Evolutionary conservation across 371 early-diverging fungal species (phyloP).

Genomic region (Rhizopus stolonifer): DNA sequence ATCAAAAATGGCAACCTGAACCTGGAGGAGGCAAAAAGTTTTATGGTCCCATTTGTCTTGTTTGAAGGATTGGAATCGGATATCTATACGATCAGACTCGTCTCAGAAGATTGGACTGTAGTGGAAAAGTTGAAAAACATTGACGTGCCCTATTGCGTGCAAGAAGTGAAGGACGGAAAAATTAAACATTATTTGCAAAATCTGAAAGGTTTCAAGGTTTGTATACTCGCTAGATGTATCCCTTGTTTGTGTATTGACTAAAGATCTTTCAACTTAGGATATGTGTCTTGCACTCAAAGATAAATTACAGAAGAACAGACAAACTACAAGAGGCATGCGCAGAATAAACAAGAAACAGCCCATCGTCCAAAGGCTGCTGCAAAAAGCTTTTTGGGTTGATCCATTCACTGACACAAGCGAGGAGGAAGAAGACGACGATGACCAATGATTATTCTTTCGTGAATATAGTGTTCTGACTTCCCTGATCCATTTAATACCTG

Average conservation of each 20-base stretch:
- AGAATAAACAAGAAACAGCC: constrained; percentile 15
- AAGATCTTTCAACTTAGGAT: constrained; percentile 14
- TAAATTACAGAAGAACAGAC: constrained; percentile 13
- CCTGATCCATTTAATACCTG: constrained; percentile 3
- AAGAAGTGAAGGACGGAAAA: constrained; percentile 10
- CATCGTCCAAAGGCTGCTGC: constrained; percentile 5
- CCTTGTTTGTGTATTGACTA: constrained; percentile 15
- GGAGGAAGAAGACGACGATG: constrained; percentile 12
- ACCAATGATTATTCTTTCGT: constrained; percentile 12
- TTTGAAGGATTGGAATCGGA: constrained; percentile 18
- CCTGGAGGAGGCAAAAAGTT: constrained; percentile 11
- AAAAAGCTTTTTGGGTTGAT: constrained; percentile 17
- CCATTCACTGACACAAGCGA: constrained; percentile 10
- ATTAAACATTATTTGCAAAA: constrained; percentile 2
- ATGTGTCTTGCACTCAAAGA: constrained; percentile 15
- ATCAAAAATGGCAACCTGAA: constrained; percentile 5
- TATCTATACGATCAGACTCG: constrained; percentile 16
- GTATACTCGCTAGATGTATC: constrained; percentile 16
- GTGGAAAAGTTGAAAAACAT: constrained; percentile 18
- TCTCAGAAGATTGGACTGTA: constrained; percentile 17
- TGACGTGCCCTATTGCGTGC: constrained; percentile 7
- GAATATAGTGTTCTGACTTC: too few species aligned
- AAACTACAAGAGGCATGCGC: constrained; percentile 16
- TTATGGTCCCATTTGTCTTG: constrained; percentile 14
- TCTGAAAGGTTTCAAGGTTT: constrained; percentile 10